Base-by-base conservation (phyloP, 1,139 yeast genomes). In the Yamadazyma buinensis region DNA sequence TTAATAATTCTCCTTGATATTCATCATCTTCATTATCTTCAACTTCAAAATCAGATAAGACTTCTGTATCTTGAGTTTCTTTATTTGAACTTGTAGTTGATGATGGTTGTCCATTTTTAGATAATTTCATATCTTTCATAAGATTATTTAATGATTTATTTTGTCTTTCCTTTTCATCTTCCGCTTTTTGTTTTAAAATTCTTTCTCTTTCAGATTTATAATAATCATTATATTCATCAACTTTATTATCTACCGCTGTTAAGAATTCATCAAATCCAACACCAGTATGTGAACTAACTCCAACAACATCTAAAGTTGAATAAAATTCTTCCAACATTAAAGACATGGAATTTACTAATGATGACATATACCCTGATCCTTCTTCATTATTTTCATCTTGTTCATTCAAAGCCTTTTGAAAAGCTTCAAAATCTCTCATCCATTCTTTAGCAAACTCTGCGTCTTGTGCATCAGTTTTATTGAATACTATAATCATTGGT, bases 401-500 rank as follows among this genome's bases (percentile, higher is more conserved):
- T 26, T 70, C 68, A 46, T 73, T 70, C 40, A 90, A 65, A 1
- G 95, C 95, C 25, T 62, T 65, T 58, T 92, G 98, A 66, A 94
- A 94, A 14, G 78, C 71, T 58, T 92, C 97, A 59, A 94, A 94
- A 59, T 94, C 98, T 4, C 82, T 76, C 97, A 94, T 88, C 99
- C 99, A 94, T 46, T 87, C 95, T 54, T 80, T 82, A 20, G 96
- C 97, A 61, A 88, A 88, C 35, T 76, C 80, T 1, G 95, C 87
- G 41, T 81, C 80, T 48, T 82, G 71, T 7, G 84, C 90, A 59
- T 94, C 99, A 2, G 94, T 86, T 63, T 94, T 94, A 63, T 94
- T 94, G 67, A 92, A 94, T 6, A 94, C 98, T 15, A 94, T 76
- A 51, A 94, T 84, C 96, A 94, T 88, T 21, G 99, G 99, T 36